Evolutionary conservation across 371 early-diverging fungal species (phyloP).

Genomic region (Mucor saturninus): DNA sequence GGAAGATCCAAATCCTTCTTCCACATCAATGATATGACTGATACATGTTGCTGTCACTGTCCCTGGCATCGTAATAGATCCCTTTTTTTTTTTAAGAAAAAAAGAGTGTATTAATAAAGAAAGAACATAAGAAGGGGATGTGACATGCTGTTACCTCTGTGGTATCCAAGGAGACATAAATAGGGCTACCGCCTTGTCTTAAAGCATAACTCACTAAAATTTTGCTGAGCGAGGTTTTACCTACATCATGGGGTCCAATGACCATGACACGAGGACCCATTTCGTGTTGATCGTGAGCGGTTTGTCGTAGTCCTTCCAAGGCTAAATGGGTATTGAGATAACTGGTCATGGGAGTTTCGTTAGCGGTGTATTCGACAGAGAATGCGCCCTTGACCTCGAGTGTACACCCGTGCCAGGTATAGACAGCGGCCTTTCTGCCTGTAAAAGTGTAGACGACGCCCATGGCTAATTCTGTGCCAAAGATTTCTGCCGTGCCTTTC

Average conservation of each 20-base stretch:
- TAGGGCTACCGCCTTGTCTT: slow-evolving; percentile 73
- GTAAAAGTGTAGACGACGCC: slow-evolving; percentile 77
- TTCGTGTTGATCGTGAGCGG: slow-evolving; percentile 36
- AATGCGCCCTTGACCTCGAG: slow-evolving; percentile 72
- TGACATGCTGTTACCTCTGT: slow-evolving; percentile 57
- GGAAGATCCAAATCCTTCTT: slow-evolving; percentile 87
- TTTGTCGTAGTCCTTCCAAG: slow-evolving; percentile 77
- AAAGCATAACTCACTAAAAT: slow-evolving; percentile 86
- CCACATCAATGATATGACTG: slow-evolving; percentile 77
- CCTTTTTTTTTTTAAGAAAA: slow-evolving; percentile 42
- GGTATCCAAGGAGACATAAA: slow-evolving; percentile 88
- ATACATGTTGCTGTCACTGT: slow-evolving; percentile 81
- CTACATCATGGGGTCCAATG: slow-evolving; percentile 90
- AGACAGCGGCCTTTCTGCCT: slow-evolving; percentile 89
- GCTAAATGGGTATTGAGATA: slow-evolving; percentile 90
- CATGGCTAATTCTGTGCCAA: slow-evolving; percentile 89
- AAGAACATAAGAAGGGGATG: too few species aligned
- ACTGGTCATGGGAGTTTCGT: slow-evolving; percentile 92
- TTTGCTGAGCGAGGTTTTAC: slow-evolving; percentile 87
- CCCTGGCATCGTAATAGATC: slow-evolving; percentile 87
- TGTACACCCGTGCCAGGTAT: slow-evolving; percentile 93
- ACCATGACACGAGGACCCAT: slow-evolving; percentile 82
- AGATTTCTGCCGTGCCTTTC: slow-evolving; percentile 87
- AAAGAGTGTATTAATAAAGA: too few species aligned
- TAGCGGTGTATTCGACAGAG: slow-evolving; percentile 85